Evolutionary conservation across 2,329 filamentous ascomycete genomes (phyloP).

Genomic region (Xylariaceae sp.): DNA sequence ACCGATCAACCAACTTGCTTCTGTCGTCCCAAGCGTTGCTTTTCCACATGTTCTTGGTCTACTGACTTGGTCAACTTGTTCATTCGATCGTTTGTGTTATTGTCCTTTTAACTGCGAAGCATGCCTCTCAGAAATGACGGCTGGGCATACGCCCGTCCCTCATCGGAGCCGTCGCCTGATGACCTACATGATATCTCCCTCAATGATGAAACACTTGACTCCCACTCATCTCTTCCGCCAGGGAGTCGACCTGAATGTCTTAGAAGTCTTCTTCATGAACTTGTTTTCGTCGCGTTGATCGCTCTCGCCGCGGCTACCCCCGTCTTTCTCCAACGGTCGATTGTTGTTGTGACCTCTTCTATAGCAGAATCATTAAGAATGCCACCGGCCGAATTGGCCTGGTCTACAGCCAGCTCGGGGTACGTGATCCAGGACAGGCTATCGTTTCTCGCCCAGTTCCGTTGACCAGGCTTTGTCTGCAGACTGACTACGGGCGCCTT

Average conservation of each 20-base stretch:
- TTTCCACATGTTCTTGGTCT: constrained; percentile 15
- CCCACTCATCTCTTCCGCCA: constrained; percentile 16
- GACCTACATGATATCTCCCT: constrained; percentile 32
- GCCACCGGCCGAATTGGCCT: constrained; percentile 31
- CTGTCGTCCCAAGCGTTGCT: constrained; percentile 21
- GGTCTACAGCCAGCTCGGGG: constrained; percentile 33
- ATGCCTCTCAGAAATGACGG: constrained; percentile 25
- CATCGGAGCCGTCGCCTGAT: constrained; percentile 17
- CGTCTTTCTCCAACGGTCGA: constrained; percentile 32
- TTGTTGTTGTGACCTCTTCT: constrained; percentile 29
- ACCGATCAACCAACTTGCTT: constrained; percentile 14
- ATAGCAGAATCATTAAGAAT: constrained; percentile 26
- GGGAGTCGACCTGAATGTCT: constrained; percentile 29
- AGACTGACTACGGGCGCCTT: constrained; percentile 32
- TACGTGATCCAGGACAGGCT: constrained; percentile 13
- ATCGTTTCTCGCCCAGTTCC: not conserved
- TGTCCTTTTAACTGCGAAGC: constrained; percentile 8
- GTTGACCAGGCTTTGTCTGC: not conserved
- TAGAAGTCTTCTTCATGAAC: constrained; percentile 27
- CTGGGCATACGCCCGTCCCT: constrained; percentile 22
- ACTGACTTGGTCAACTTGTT: constrained; percentile 9
- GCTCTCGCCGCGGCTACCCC: constrained; percentile 31
- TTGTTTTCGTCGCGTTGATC: constrained; percentile 29
- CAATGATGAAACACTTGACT: constrained; percentile 26
- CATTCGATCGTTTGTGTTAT: constrained; percentile 15